Base-by-base conservation (phyloP, 768 basidiomycete species). In the Boletus rubropictus region DNA sequence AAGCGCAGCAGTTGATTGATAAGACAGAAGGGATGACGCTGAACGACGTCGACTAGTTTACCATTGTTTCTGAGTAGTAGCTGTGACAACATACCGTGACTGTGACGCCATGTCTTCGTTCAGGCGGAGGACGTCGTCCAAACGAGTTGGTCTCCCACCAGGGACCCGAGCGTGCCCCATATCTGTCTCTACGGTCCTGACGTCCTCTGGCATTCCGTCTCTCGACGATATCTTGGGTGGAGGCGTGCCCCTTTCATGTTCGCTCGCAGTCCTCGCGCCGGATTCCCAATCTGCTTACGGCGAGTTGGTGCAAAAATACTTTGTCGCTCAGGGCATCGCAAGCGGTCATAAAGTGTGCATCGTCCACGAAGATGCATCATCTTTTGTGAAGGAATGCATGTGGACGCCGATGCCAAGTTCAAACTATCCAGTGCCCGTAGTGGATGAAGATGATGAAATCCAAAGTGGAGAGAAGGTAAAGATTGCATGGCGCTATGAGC, bases 401-500 rank as follows among this genome's bases (percentile, higher is more conserved):
- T 96, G 92, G 91, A 64, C 74, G 40, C 76, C 84, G 15, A 47
- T 37, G 9, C 54, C 51, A 21, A 47, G 45, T 17, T 34, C 56
- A 28, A 40, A 24, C 27, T 46, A 50, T 18, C 41, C 48, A 20
- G 44, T 50, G n/a, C 50, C 57, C 12, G 20, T 48, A 9, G 42
- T 42, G 24, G 74, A 75, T 34, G 69, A 72, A 29, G 58, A 49
- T 25, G 58, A 55, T 28, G 54, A 53, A n/a, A 60, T 61, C 11
- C 73, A 73, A 54, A 61, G 57, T 29, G 76, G 70, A 34, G 73
- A 80, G 22, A 82, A 81, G 57, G 86, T 94, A 54, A 95, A 88
- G 71, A 98, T 99, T 57, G 96, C 96, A 25, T 99, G 96, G 89
- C 78, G 96, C 61, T 99, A 99, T 66, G 90, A 91, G 59, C 77